These are phyloP conservation scores for Apiotrichum mycotoxinovorans DNA, from an alignment of 1,284 basidiomycete genomes.

Conservation along the genomic window DNA sequence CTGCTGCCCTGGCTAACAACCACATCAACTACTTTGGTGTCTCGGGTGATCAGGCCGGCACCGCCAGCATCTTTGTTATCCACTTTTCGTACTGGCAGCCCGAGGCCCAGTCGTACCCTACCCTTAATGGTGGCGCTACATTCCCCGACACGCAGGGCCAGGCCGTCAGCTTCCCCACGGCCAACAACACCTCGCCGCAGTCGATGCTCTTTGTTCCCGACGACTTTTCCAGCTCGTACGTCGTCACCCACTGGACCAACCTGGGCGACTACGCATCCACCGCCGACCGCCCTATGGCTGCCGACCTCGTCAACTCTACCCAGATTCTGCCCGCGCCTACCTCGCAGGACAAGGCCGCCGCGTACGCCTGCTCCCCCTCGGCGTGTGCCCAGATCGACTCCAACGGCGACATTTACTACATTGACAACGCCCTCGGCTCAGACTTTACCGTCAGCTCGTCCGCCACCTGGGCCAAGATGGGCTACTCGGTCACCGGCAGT, in stretches of 20 bases:
- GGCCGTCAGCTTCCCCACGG: constrained; percentile 70
- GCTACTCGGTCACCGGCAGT: constrained; percentile 31
- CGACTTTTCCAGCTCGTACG: constrained; percentile 71
- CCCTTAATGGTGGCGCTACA: constrained; percentile 51
- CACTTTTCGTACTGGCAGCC: constrained; percentile 83
- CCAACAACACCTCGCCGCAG: constrained; percentile 60
- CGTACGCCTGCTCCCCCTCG: constrained; percentile 67
- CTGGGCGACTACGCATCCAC: constrained; percentile 35
- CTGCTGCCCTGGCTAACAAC: constrained; percentile 44
- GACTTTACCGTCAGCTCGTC: constrained; percentile 43
- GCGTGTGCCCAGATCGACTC: constrained; percentile 73
- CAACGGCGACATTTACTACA: constrained; percentile 63
- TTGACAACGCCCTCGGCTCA: constrained; percentile 56
- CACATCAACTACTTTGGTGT: constrained; percentile 66
- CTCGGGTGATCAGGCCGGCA: constrained; percentile 62
- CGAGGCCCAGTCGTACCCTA: constrained; percentile 61
- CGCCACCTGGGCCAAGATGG: constrained; percentile 46
- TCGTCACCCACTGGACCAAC: constrained; percentile 57
- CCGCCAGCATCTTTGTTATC: constrained; percentile 75
- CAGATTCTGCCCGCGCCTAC: constrained; percentile 65
- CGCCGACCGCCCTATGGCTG: constrained; percentile 37
- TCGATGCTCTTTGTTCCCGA: constrained; percentile 80
- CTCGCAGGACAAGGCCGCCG: constrained; percentile 62
- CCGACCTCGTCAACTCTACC: constrained; percentile 64
- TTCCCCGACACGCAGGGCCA: constrained; percentile 75